These are phyloP conservation scores for Lentinula novae-zelandiae DNA, from an alignment of 1,284 basidiomycete genomes.

Conservation along the genomic window DNA sequence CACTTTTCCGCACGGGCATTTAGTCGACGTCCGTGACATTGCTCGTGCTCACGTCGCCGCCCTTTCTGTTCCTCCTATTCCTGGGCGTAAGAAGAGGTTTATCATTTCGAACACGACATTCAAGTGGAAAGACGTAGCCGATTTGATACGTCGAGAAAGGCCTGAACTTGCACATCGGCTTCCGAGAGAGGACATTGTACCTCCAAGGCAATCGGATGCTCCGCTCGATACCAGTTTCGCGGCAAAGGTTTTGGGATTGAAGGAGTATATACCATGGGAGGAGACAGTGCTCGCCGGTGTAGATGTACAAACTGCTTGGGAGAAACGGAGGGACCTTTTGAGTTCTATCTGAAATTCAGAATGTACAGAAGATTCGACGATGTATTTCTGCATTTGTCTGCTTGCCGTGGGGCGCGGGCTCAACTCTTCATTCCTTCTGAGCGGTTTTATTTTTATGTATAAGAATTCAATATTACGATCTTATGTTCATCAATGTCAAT, in stretches of 20 bases:
- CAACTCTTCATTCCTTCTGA: too few species aligned
- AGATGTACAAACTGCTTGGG: constrained; percentile 3
- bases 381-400: too few species aligned
- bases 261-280: constrained; percentile 11
- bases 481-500: too few species aligned
- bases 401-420: too few species aligned
- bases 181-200: constrained; percentile 3
- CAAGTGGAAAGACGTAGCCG: constrained; percentile 8
- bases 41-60: constrained; percentile 11
- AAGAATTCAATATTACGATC: too few species aligned
- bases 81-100: constrained; percentile 11
- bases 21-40: constrained; percentile 12
- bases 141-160: constrained; percentile 7
- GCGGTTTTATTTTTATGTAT: too few species aligned
- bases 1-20: neutral
- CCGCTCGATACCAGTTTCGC: constrained; percentile 11
- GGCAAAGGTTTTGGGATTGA: constrained; percentile 6
- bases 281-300: constrained; percentile 9
- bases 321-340: neutral
- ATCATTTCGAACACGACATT: constrained; percentile 1
- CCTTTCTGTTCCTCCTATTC: neutral
- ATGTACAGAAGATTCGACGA: too few species aligned
- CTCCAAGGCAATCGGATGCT: constrained; percentile 3
- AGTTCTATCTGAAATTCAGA: too few species aligned
- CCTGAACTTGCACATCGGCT: constrained; percentile 11